A percentile compares a stretch with the other conserved stretches of the same genome.
These are phyloP conservation scores for Poteriospumella lacustris DNA, from an alignment of 108 stramenopile genomes.

Conservation along the genomic window DNA sequence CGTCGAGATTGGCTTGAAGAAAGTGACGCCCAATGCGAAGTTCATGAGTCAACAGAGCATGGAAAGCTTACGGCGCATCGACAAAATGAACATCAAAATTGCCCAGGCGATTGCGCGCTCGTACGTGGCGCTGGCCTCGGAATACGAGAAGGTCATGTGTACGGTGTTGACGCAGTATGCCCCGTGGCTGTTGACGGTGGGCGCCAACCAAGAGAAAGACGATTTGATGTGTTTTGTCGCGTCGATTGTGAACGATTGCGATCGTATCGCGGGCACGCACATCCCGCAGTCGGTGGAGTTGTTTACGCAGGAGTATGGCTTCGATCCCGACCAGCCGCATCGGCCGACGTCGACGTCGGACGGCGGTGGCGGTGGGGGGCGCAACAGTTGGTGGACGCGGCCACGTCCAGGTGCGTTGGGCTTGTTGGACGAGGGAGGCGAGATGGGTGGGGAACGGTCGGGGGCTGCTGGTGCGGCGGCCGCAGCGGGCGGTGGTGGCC, in stretches of 20 bases:
- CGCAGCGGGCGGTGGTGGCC: too few species aligned
- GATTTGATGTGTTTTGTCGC: not conserved
- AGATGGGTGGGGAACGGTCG: too few species aligned
- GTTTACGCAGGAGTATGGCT: not conserved
- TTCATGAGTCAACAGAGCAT: not conserved
- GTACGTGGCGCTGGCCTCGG: not conserved
- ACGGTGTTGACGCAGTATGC: not conserved
- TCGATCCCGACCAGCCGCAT: too few species aligned
- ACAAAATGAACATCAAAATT: not conserved
- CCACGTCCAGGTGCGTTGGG: too few species aligned
- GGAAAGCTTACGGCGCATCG: not conserved
- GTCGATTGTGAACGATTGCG: slow-evolving; percentile 5
- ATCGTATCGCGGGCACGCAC: not conserved
- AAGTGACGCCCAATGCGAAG: not conserved
- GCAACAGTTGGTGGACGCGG: too few species aligned
- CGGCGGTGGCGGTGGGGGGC: too few species aligned
- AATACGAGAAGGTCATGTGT: slow-evolving; percentile 4
- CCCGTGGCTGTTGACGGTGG: not conserved
- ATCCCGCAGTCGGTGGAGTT: not conserved
- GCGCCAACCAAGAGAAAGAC: not conserved
- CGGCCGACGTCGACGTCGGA: too few species aligned
- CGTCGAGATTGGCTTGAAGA: slow-evolving; percentile 9
- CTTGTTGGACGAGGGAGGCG: too few species aligned
- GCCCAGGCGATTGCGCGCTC: not conserved
- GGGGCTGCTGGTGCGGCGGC: too few species aligned